A percentile compares a stretch with the other conserved stretches of the same genome.
Evolutionary conservation across 495 filamentous ascomycete species (phyloP).

Genomic region (Xylaria palmicola): DNA sequence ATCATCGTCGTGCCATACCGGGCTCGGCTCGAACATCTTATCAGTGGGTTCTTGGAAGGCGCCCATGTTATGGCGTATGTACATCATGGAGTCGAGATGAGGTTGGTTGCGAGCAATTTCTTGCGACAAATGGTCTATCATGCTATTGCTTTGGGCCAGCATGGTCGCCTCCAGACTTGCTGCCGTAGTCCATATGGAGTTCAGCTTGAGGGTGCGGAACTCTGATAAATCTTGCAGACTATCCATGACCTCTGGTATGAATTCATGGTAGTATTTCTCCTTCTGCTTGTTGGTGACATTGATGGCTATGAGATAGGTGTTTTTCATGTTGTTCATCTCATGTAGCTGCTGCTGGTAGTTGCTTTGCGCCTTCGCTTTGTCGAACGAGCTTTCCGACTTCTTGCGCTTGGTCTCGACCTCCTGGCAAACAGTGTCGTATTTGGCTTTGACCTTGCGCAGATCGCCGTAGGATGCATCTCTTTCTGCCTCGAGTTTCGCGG

Average conservation of each 20-base stretch:
- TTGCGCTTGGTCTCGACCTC: constrained; percentile 93
- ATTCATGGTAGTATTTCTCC: constrained; percentile 94
- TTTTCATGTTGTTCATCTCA: constrained; percentile 98
- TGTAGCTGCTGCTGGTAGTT: constrained; percentile 84
- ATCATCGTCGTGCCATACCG: constrained; percentile 94
- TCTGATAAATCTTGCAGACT: constrained; percentile 89
- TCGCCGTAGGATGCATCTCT: constrained; percentile 80
- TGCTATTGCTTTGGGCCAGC: constrained; percentile 67
- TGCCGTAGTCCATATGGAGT: constrained; percentile 79
- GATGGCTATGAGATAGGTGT: constrained; percentile 91
- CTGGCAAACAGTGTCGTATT: constrained; percentile 91
- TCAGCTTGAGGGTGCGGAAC: constrained; percentile 77
- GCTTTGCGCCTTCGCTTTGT: constrained; percentile 83
- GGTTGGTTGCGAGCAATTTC: constrained; percentile 91
- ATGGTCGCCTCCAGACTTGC: constrained; percentile 73
- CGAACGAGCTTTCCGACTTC: constrained; percentile 87
- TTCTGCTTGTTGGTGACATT: constrained; percentile 96
- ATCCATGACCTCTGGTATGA: constrained; percentile 90
- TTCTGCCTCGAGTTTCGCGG: constrained; percentile 84
- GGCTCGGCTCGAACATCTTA: constrained; percentile 88
- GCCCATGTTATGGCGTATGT: constrained; percentile 83
- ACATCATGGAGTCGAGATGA: constrained; percentile 93
- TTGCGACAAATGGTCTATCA: constrained; percentile 64
- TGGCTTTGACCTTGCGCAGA: constrained; percentile 83
- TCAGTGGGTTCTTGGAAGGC: constrained; percentile 78